These are phyloP conservation scores for Trematosphaeria pertusa DNA, from an alignment of 2,329 filamentous ascomycete species.

Conservation along the genomic window DNA sequence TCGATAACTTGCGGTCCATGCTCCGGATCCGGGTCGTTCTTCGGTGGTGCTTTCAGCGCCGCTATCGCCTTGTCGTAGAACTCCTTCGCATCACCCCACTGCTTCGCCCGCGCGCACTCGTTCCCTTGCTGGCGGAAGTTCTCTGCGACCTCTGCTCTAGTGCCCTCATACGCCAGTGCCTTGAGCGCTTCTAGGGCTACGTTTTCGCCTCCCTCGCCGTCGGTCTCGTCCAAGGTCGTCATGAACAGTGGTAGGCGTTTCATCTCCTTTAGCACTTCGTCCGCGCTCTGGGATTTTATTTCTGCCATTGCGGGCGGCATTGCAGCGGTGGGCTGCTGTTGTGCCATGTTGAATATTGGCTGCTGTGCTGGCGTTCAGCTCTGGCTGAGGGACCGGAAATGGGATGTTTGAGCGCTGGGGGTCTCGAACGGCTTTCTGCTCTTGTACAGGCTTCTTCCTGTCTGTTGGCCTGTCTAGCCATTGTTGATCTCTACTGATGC, in stretches of 20 bases:
- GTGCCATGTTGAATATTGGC: conserved; percentile 22
- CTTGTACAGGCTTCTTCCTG: too few relatives aligned
- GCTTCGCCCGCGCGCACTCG: conserved; percentile 76
- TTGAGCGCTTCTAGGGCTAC: conserved; percentile 84
- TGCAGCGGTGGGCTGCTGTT: conserved; percentile 46
- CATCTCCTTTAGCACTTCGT: conserved; percentile 69
- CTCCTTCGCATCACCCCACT: conserved; percentile 84
- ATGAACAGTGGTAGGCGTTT: conserved; percentile 89
- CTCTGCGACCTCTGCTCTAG: conserved; percentile 78
- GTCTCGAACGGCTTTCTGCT: not conserved
- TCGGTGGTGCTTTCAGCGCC: conserved; percentile 71
- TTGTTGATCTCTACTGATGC: too few relatives aligned
- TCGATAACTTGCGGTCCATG: conserved; percentile 45
- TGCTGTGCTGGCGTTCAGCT: not conserved
- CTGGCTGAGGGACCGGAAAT: not conserved
- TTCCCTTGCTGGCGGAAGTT: conserved; percentile 95
- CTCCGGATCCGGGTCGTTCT: conserved; percentile 51
- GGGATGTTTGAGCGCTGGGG: not conserved
- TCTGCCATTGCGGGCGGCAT: conserved; percentile 67
- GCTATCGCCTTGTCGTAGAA: conserved; percentile 89
- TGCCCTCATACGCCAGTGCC: conserved; percentile 92
- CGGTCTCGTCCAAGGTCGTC: conserved; percentile 78
- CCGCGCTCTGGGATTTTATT: conserved; percentile 62
- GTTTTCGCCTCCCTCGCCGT: conserved; percentile 73
- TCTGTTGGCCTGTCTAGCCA: too few relatives aligned